Base-by-base conservation (phyloP, 1,139 yeast species). In the Kodamaea alishanica region DNA sequence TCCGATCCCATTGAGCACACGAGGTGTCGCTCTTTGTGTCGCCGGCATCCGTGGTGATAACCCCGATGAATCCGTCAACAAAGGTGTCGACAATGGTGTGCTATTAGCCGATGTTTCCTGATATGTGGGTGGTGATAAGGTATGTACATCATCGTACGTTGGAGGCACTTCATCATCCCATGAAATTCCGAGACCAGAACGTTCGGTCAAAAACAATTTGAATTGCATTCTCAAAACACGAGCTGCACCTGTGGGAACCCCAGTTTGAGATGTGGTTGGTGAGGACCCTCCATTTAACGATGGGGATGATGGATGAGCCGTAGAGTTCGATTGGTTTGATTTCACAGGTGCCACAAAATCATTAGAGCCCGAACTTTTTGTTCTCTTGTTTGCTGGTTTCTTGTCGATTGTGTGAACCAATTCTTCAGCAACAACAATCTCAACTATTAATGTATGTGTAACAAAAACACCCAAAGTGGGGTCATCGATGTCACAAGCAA, bases 111-210 rank as follows among this genome's bases (percentile, higher is more conserved):
- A 54, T 0, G 61, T 56, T 38, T 60, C 67, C 30, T 61, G 72
- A 58, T 87, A 87, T 6, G 81, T 80, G 2, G 98, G 98, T 0
- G 98, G 97, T 33, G 94, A 79, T 33, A 86, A 68, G 0, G 94
- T 79, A 26, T 81, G 70, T 12, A 90, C 90, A 52, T 88, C 92
- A 38, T 79, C 88, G 55, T 94, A 92, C 20, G 88, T 86, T 1
- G 99, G 99, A 1, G 99, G 99, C 12, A 92, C 97, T 60, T 92
- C 98, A 56, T 90, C 97, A 61, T 92, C 97, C 98, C 98, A 92
- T 0, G 97, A 86, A 27, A 92, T 87, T 4, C 99, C 98, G 34
- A 92, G 70, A 0, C 99, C 99, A 0, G 96, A 84, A 41, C 97
- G 71, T 58, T 90, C 97, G 1, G 96, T 86, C 24, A 92, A 62